Evolutionary conservation across 352 stramenopile genomes (phyloP).

Genomic region (Globisporangium middletonii): DNA sequence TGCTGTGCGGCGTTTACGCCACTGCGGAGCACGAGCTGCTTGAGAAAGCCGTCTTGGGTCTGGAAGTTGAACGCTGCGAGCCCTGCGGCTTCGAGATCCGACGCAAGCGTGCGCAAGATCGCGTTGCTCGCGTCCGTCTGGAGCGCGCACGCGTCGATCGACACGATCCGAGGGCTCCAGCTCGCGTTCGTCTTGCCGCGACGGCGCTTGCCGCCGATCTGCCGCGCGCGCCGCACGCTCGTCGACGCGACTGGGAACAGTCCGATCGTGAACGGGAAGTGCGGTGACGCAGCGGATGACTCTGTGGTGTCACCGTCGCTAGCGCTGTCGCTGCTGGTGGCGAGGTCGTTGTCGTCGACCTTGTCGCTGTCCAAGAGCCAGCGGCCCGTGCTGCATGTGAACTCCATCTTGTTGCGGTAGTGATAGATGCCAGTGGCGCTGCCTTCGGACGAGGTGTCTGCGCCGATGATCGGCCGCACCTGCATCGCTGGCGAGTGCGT

Average conservation of each 20-base stretch:
- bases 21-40: conserved; percentile 59
- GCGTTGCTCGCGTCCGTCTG: conserved; percentile 37
- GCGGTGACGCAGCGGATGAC: background rate
- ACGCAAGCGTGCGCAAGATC: conserved; percentile 31
- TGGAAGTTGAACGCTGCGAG: conserved; percentile 60
- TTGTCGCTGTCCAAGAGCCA: conserved; percentile 56
- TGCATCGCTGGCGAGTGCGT: conserved; percentile 25
- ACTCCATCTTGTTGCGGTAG: conserved; percentile 86
- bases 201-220: conserved; percentile 29
- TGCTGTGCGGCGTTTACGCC: conserved; percentile 15
- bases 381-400: conserved; percentile 69
- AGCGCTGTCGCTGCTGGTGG: background rate
- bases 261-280: conserved; percentile 52
- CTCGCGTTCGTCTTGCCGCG: conserved; percentile 20
- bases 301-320: no score
- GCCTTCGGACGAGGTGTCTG: background rate
- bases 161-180: conserved; percentile 65
- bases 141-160: conserved; percentile 52
- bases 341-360: conserved; percentile 1
- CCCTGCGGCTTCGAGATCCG: conserved; percentile 18
- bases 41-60: conserved; percentile 50
- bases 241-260: conserved; percentile 58
- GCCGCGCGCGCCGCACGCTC: conserved; percentile 31
- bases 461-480: conserved; percentile 36
- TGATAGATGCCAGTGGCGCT: conserved; percentile 15